These are phyloP conservation scores for Phlegmacium glaucopus DNA, from an alignment of 768 basidiomycete genomes.

Conservation along the genomic window DNA sequence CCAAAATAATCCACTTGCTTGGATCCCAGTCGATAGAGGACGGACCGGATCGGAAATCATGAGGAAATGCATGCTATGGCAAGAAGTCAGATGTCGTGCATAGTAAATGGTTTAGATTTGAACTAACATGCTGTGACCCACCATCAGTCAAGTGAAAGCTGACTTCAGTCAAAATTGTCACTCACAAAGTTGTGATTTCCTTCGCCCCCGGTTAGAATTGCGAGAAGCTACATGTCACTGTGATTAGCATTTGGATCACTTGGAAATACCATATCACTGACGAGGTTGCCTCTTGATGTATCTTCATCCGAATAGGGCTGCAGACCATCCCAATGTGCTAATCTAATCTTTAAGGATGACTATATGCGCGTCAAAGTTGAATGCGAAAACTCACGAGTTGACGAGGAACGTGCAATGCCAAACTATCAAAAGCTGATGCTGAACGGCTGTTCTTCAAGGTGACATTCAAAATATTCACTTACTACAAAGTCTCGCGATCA, in stretches of 20 bases:
- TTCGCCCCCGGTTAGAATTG: constrained; percentile 70
- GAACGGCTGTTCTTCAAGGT: background rate
- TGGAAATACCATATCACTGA: constrained; percentile 27
- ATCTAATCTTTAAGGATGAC: constrained; percentile 25
- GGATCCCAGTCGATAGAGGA: constrained; percentile 69
- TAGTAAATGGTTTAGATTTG: background rate
- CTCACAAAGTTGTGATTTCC: constrained; percentile 77
- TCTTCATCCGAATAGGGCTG: constrained; percentile 82
- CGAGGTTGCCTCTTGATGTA: constrained; percentile 71
- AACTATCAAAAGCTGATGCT: constrained; percentile 31
- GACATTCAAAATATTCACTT: constrained; percentile 20
- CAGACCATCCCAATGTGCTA: constrained; percentile 80
- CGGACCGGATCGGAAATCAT: constrained; percentile 73
- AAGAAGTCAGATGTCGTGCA: background rate
- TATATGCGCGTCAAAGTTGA: background rate
- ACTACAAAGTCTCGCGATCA: constrained; percentile 61
- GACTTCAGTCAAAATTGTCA: background rate
- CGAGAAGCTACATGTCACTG: constrained; percentile 45
- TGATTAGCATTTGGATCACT: background rate
- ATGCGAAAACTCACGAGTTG: constrained; percentile 50
- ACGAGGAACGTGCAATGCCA: constrained; percentile 75
- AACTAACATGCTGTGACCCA: constrained; percentile 38
- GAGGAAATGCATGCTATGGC: constrained; percentile 70
- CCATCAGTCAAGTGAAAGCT: background rate
- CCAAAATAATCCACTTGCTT: constrained; percentile 72